Percentiles rank a stretch among this genome's conserved stretches.
phyloP scores from a whole-genome alignment of 2,329 filamentous ascomycete genomes.

The Verticillium alfalfae region DNA sequence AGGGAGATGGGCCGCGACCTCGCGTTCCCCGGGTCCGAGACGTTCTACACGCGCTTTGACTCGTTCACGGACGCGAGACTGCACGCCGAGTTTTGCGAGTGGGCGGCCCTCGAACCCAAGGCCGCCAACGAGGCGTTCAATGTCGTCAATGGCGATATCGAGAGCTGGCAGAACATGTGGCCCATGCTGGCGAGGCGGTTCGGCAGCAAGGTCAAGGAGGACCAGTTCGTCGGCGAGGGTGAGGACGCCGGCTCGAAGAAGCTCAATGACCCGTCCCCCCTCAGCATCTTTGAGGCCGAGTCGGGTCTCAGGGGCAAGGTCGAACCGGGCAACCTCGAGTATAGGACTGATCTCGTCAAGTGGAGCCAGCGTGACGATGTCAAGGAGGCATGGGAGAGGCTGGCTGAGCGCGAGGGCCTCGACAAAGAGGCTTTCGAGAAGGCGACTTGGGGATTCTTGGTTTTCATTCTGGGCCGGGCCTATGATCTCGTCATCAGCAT shows the following conservation, averaged over 20 bases:
- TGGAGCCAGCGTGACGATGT: conserved; percentile 33
- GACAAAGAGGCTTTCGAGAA: conserved; percentile 29
- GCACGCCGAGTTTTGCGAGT: conserved; percentile 28
- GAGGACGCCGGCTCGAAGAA: conserved; percentile 11
- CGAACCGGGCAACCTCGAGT: conserved; percentile 21
- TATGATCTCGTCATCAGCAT: conserved; percentile 33
- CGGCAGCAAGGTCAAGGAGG: conserved; percentile 22
- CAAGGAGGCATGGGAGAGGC: conserved; percentile 27
- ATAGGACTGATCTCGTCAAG: conserved; percentile 31
- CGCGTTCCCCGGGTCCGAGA: conserved; percentile 24
- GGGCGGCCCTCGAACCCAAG: conserved; percentile 20
- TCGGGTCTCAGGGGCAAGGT: conserved; percentile 19
- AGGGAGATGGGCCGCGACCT: conserved; percentile 25
- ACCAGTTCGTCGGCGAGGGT: conserved; percentile 17
- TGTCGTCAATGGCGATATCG: conserved; percentile 31
- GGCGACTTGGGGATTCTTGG: conserved; percentile 34
- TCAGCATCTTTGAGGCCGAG: conserved; percentile 19
- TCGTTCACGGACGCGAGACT: conserved; percentile 22
- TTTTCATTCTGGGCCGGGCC: conserved; percentile 34
- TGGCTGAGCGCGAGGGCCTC: conserved; percentile 29
- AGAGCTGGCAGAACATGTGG: conserved; percentile 36
- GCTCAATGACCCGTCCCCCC: conserved; percentile 19
- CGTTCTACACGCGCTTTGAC: conserved; percentile 27
- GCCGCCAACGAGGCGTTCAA: conserved; percentile 34
- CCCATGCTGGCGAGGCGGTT: conserved; percentile 29